Percentiles rank a stretch among this genome's conserved stretches.
phyloP scores from a whole-genome alignment of 1,139 yeast genomes.

The Pichia sp. region DNA sequence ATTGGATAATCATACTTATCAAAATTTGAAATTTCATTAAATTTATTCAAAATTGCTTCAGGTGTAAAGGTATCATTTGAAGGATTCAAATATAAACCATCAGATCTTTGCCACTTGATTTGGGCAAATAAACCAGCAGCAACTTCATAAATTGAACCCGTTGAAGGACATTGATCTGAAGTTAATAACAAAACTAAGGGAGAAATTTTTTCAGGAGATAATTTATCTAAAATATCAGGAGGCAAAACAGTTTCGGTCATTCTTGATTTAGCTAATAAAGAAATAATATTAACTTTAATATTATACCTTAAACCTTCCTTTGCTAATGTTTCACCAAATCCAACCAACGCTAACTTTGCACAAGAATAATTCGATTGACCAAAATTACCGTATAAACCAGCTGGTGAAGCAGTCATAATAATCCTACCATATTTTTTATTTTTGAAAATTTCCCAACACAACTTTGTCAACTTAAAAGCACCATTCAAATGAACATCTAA shows the following conservation, averaged over 20 bases:
- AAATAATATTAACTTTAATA: constrained; percentile 79
- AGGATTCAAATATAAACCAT: constrained; percentile 80
- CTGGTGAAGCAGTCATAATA: constrained; percentile 91
- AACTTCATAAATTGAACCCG: constrained; percentile 80
- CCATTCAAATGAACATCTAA: constrained; percentile 86
- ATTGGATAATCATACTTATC: constrained; percentile 59
- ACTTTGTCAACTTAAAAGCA: constrained; percentile 75
- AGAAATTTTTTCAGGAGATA: constrained; percentile 83
- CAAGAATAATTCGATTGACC: constrained; percentile 97
- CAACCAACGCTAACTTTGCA: constrained; percentile 85
- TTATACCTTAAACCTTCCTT: constrained; percentile 87
- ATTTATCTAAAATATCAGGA: constrained; percentile 69
- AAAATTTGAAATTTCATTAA: constrained; percentile 60
- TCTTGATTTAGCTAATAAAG: constrained; percentile 91
- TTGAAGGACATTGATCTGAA: constrained; percentile 50
- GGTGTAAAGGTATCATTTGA: constrained; percentile 67
- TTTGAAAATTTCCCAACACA: constrained; percentile 90
- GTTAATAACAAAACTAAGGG: constrained; percentile 81
- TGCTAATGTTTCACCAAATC: constrained; percentile 89
- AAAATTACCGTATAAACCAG: constrained; percentile 93
- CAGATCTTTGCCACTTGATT: constrained; percentile 90
- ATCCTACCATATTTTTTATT: constrained; percentile 84
- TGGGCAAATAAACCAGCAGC: constrained; percentile 94
- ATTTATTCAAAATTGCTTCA: constrained; percentile 70
- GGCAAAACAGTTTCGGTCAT: constrained; percentile 93